Evolutionary conservation across 352 stramenopile species (phyloP).

Genomic region (Phytophthora nicotianae): DNA sequence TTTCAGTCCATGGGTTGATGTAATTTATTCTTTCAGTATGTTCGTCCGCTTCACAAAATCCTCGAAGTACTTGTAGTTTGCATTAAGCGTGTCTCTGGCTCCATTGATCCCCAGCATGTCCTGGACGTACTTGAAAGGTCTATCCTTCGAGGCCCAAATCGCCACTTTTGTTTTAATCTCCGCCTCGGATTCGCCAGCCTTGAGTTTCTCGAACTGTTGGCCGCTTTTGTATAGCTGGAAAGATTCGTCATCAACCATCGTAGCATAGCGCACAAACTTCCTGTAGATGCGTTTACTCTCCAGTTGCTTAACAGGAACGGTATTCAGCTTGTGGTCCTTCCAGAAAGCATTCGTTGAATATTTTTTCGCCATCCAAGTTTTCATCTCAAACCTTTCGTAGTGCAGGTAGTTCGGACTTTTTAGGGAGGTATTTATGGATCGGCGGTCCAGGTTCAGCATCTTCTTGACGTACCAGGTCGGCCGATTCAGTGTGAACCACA

Average conservation of each 20-base stretch:
- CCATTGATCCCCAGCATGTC: constrained; percentile 6
- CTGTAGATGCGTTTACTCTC: neutral
- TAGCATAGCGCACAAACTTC: constrained; percentile 4
- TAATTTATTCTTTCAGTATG: neutral
- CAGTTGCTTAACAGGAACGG: neutral
- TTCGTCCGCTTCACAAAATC: constrained; percentile 2
- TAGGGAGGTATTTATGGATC: neutral
- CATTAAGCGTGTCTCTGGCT: neutral
- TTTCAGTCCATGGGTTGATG: neutral
- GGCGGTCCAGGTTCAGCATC: constrained; percentile 9
- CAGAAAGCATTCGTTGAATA: neutral
- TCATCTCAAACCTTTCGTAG: constrained; percentile 5
- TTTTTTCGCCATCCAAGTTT: neutral
- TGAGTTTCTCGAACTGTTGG: neutral
- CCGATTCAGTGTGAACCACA: constrained; percentile 8
- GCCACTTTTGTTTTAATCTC: constrained; percentile 5
- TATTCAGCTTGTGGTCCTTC: neutral
- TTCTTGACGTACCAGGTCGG: constrained; percentile 9
- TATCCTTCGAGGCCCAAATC: constrained; percentile 4
- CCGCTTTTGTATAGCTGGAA: constrained; percentile 4
- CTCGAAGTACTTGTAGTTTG: constrained; percentile 11
- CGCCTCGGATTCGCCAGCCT: neutral
- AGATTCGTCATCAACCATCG: constrained; percentile 4
- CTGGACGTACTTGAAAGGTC: constrained; percentile 10
- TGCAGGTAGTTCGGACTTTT: constrained; percentile 4